Base-by-base conservation (phyloP, 768 basidiomycete species). In the Tricholoma matsutake region DNA sequence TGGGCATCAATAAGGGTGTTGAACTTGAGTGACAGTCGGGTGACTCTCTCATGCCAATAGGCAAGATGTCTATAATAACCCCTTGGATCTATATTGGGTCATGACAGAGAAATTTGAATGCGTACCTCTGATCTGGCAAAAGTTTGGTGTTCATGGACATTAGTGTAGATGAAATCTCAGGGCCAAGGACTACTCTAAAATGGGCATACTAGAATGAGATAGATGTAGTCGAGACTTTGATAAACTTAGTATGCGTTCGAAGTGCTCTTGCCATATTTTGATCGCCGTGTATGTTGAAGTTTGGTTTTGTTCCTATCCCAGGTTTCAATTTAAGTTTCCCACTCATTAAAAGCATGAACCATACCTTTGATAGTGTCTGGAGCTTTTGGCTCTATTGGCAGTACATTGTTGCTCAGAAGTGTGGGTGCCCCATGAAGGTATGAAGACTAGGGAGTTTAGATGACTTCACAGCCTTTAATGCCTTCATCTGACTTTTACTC, bases 291-390 rank as follows among this genome's bases (percentile, higher is more conserved):
- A 52, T 31, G 13, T 20, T 41, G 51, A 52, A 52, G 28, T 10
- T 41, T 25, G 6, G 37, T 9, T 56, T 56, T 41, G 39, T 41
- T 35, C 32, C 55, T 56, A 20, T 16, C 41, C 51, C 51, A 31
- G 20, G 18, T 56, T 18, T 25, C 9, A 29, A 39, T 56, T 43
- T 28, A 56, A 52, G 51, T 52, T 31, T 18, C 51, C 29, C n/a
- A 31, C 16, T 31, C n/a, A 18, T 52, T 32, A 32, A 13, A 52
- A 31, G 29, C 2, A 52, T 2, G 3, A n/a, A 52, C 51, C 37
- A 49, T 65, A 68, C 68, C 60, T 64, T n/a, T 64, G 47, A 60
- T 69, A 69, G 43, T 61, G 55, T 20, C 63, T 53, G 28, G 62
- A 58, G 37, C 63, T 63, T 53, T 69, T 67, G 32, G 61, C 63